Base-by-base conservation (phyloP, 805 yeast species). In the Candida cerambycidarum region DNA sequence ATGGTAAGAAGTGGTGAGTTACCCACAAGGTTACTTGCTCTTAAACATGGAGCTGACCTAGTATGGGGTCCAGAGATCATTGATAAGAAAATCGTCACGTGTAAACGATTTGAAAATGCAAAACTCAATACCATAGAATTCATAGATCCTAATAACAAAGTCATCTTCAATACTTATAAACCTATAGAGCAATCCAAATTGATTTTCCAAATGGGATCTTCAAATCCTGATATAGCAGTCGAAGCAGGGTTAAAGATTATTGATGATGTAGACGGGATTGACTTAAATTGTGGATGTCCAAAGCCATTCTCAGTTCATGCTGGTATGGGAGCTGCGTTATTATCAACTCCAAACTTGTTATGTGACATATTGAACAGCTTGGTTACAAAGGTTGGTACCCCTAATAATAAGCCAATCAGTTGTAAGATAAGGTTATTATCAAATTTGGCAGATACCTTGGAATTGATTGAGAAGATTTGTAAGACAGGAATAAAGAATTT, bases 1-100 rank as follows among this genome's bases (percentile, higher is more conserved):
- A 92, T 92, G 99, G 97, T 92, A 39, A 73, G 99, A 27, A 85
- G 92, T 31, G 96, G 98, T 10, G 99, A 93, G 65, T 76, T 93
- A 4, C 98, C 99, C 5, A 83, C 89, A 7, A 73, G 99, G 43
- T 71, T 92, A 6, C 59, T 90, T 50, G 83, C 97, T 0, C 71
- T 93, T 17, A 78, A 76, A 50, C 74, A 87, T 59, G 97, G 97
- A 2, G 96, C 97, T 0, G 98, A 93, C 62, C 69, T 92, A 36
- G 98, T 93, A 4, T 93, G 99, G 99, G 47, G 67, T 6, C 99
- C 99, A 0, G 99, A 93, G 61, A 85, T 90, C 46, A 78, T 93
- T 16, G 99, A 93, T 60, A 86, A 83, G 60, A 89, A 89, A 59
- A 63, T 93, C 28, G 56, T 89, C 16, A 77, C 78, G 17, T 87